Percentiles rank a stretch among this genome's conserved stretches.
Conservation (phyloP, 305 asterid genomes). For the Fraxinus paxiana region DNA sequence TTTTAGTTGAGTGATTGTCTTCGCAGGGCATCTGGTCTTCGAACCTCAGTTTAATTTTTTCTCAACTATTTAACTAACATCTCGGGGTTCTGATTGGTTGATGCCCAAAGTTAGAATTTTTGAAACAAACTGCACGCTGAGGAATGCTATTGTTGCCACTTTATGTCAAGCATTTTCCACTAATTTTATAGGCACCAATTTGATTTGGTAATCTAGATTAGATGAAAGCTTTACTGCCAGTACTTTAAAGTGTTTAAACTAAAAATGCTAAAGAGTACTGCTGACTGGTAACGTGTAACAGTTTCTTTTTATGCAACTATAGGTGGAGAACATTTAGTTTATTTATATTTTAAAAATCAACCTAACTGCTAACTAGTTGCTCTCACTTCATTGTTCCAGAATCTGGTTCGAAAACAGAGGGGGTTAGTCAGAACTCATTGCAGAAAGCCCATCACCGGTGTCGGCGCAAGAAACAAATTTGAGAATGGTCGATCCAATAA, state of each 20-base stretch:
- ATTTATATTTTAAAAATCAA: neutral
- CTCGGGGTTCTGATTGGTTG: neutral
- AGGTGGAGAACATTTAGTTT: neutral
- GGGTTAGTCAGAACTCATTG: slow-evolving; percentile 65
- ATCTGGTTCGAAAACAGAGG: slow-evolving; percentile 53
- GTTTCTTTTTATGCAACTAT: neutral
- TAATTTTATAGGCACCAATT: neutral
- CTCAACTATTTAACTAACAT: neutral
- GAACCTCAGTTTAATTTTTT: neutral
- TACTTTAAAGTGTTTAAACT: neutral
- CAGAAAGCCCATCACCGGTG: slow-evolving; percentile 89
- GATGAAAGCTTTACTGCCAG: neutral
- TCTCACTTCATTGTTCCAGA: slow-evolving; percentile 29
- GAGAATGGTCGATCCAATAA: slow-evolving; percentile 48
- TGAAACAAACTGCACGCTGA: neutral
- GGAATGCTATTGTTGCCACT: neutral
- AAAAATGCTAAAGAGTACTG: neutral
- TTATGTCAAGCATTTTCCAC: neutral
- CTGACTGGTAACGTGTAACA: neutral
- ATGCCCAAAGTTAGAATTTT: neutral
- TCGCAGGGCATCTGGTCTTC: neutral
- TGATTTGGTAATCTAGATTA: neutral
- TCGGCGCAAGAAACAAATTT: slow-evolving; percentile 82
- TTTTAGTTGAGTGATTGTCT: neutral
- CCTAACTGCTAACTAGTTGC: neutral